phyloP scores from a whole-genome alignment of 2,329 filamentous ascomycete species.

The Hymenoscyphus occultus region DNA sequence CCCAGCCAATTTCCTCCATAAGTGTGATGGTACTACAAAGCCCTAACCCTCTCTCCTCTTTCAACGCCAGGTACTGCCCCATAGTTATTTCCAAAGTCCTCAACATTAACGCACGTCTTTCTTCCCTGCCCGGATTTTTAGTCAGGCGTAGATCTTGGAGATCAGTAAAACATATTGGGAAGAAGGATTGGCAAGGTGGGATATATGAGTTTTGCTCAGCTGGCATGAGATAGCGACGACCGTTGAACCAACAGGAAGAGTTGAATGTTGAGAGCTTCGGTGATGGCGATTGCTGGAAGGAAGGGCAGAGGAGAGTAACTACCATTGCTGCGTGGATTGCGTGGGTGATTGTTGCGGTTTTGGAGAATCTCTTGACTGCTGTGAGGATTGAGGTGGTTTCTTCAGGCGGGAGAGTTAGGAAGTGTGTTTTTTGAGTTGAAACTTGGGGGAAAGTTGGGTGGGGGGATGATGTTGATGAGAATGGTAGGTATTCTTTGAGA shows the following conservation, averaged over 20 bases:
- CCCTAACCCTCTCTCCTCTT: conserved; percentile 7
- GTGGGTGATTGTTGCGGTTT: conserved; percentile 22
- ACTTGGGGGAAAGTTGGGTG: not conserved
- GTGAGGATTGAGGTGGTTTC: conserved; percentile 17
- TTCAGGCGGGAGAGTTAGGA: conserved; percentile 11
- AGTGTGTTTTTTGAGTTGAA: conserved; percentile 21
- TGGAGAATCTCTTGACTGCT: conserved; percentile 14
- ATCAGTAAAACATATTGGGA: conserved; percentile 22
- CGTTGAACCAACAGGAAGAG: conserved; percentile 29
- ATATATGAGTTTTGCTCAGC: conserved; percentile 14
- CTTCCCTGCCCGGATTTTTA: not conserved
- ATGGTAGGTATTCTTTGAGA: not conserved
- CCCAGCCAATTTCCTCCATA: conserved; percentile 20
- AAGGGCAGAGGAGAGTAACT: conserved; percentile 17
- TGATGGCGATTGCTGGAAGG: not conserved
- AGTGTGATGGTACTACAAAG: conserved; percentile 16
- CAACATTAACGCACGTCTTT: conserved; percentile 14
- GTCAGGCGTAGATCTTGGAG: conserved; percentile 3
- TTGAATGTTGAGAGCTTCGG: conserved; percentile 7
- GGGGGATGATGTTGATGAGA: conserved; percentile 19
- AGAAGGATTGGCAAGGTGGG: conserved; percentile 24
- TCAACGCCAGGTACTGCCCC: conserved; percentile 17
- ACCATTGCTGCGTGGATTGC: conserved; percentile 21
- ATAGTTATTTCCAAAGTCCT: conserved; percentile 14
- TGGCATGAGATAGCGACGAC: conserved; percentile 23